Percentiles rank a stretch among this genome's conserved stretches.
phyloP scores from a whole-genome alignment of 2,329 filamentous ascomycete species.

The Penicillium sp. region DNA sequence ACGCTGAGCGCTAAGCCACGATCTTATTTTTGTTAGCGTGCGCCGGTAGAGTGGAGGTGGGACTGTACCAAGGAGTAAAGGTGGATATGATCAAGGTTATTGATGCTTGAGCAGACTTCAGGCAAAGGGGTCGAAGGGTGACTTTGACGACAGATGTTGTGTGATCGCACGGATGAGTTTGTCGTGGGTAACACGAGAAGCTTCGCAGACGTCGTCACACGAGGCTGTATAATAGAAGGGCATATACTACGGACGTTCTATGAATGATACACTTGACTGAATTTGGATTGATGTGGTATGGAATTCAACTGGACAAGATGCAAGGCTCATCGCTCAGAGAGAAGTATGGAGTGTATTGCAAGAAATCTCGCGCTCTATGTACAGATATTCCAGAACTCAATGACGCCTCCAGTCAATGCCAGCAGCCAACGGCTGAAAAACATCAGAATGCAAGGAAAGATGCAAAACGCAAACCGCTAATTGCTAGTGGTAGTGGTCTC shows the following conservation, averaged over 20 bases:
- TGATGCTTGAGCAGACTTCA: not conserved
- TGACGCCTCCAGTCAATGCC: not conserved
- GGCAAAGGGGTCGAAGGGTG: not conserved
- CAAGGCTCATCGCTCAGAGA: not conserved
- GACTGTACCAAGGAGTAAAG: not conserved
- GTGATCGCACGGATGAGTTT: not conserved
- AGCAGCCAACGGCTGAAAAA: not conserved
- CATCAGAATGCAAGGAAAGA: not conserved
- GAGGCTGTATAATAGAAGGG: not conserved
- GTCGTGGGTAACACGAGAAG: not conserved
- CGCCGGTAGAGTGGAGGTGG: not conserved
- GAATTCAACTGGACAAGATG: not conserved
- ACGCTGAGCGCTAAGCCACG: conserved; percentile 26
- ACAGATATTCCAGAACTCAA: not conserved
- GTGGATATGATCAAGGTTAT: not conserved
- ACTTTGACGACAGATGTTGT: not conserved
- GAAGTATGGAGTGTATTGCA: not conserved
- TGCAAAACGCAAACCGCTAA: not conserved
- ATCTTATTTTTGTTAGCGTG: conserved; percentile 12
- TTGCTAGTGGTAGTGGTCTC: conserved; percentile 9
- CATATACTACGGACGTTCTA: not conserved
- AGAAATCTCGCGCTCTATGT: conserved; percentile 4
- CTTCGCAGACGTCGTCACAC: not conserved
- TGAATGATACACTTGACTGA: not conserved
- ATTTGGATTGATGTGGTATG: not conserved